Base-by-base conservation (phyloP, 2,329 filamentous ascomycete species). In the Exophiala viscosa region DNA sequence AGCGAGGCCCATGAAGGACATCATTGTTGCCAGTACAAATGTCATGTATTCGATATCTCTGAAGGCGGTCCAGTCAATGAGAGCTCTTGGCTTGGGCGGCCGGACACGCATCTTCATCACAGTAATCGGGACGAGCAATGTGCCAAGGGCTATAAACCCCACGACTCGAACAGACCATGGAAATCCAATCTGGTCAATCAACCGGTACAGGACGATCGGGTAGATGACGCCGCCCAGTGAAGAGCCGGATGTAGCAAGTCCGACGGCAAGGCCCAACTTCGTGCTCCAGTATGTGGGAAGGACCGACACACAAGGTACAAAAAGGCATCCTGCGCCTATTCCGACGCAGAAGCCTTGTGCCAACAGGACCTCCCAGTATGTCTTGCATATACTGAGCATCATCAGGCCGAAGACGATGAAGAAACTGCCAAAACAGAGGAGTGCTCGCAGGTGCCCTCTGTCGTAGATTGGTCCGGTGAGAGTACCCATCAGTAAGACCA, bases 81-180 rank as follows among this genome's bases (percentile, higher is more conserved):
- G 64, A 53, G 72, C 72, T 38, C 75, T 69, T 55, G 72, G 68
- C 15, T 68, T 69, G 3, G 75, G 71, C 32, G 67, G 48, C 14
- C 9, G 66, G 52, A 72, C 69, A 6, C 76, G 70, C 52, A 72
- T 67, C 34, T 67, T 69, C 69, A 76, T 70, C 23, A 71, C 55
- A 17, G 59, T 50, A 3, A 72, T 65, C 5, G 70, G 66, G 50
- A 76, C 62, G 36, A 66, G 61, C 36, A 67, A 67, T 8, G 70
- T 70, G 15, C 63, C 72, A 13, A 83, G 73, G 1, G 66, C 78
- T 18, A 90, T 75, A 60, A 89, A 86, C 0, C 77, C 85, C 1
- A 87, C 72, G 8, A 82, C 76, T 5, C 86, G 73, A 2, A 84
- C 81, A 0, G 82, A 76, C 82, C 83, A 86, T 0, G 73, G 69